A percentile compares a stretch with the other conserved stretches of the same genome.
Evolutionary conservation across 2,329 filamentous ascomycete species (phyloP).

Genomic region (Ascosphaera acerosa): DNA sequence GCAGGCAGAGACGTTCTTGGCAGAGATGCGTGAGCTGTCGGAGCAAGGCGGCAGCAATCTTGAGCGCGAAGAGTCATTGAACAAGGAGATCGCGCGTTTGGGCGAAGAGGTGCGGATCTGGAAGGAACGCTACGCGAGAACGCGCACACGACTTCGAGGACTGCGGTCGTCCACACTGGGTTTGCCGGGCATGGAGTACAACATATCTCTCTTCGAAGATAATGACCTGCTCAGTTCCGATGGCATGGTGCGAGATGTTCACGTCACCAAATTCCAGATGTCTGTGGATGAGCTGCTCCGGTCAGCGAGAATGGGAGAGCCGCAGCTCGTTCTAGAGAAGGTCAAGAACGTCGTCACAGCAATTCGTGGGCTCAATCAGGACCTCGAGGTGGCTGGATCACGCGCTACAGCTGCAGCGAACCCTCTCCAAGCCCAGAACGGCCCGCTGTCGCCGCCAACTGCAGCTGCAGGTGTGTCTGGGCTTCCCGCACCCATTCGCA

Average conservation of each 20-base stretch:
- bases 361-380: conserved; percentile 63
- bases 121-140: conserved; percentile 68
- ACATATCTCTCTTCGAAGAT: conserved; percentile 44
- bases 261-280: conserved; percentile 87
- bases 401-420: conserved; percentile 27
- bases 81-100: conserved; percentile 46
- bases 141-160: conserved; percentile 65
- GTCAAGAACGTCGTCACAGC: conserved; percentile 70
- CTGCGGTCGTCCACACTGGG: conserved; percentile 61
- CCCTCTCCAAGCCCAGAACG: too few relatives aligned
- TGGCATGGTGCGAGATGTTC: conserved; percentile 68
- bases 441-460: too few relatives aligned
- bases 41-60: conserved; percentile 53
- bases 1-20: conserved; percentile 59
- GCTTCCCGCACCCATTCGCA: conserved; percentile 39
- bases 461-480: too few relatives aligned
- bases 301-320: conserved; percentile 45
- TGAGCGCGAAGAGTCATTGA: conserved; percentile 58
- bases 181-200: conserved; percentile 27
- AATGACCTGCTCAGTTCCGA: conserved; percentile 44
- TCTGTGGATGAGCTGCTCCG: conserved; percentile 76
- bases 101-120: conserved; percentile 71
- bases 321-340: conserved; percentile 50
- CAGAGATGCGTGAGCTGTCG: conserved; percentile 73
- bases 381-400: conserved; percentile 37